Conservation (phyloP, 2,329 filamentous ascomycete genomes). For the Fusarium sp. region DNA sequence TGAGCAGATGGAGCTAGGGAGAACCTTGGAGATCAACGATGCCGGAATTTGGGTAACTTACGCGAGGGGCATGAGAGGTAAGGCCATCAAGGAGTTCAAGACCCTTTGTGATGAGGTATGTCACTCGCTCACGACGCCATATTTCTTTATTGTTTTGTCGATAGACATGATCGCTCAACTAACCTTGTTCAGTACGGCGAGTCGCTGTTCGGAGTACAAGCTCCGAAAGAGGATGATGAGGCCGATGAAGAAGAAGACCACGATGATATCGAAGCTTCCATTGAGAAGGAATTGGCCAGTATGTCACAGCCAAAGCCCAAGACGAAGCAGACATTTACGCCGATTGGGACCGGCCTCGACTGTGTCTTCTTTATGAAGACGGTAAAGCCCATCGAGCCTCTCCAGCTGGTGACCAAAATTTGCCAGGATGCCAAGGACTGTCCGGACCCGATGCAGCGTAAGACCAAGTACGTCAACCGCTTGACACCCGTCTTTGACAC, state of each 20-base stretch:
- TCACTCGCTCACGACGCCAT: background rate
- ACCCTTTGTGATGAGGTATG: conserved; percentile 73
- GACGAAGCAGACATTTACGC: conserved; percentile 62
- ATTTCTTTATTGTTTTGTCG: background rate
- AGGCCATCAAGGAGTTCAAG: conserved; percentile 75
- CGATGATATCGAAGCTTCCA: conserved; percentile 78
- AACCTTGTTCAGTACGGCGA: conserved; percentile 69
- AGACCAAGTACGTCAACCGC: conserved; percentile 69
- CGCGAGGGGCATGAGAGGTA: conserved; percentile 75
- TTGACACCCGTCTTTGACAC: conserved; percentile 64
- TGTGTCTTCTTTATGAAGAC: conserved; percentile 73
- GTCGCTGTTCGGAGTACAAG: conserved; percentile 66
- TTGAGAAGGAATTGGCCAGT: conserved; percentile 76
- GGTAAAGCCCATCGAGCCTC: conserved; percentile 65
- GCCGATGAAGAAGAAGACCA: conserved; percentile 54
- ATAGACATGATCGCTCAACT: conserved; percentile 14
- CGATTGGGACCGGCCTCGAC: conserved; percentile 67
- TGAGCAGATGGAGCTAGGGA: conserved; percentile 56
- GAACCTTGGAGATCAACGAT: conserved; percentile 73
- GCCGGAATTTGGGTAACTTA: conserved; percentile 83
- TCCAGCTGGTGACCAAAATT: conserved; percentile 64
- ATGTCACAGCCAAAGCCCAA: conserved; percentile 57
- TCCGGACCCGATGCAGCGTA: conserved; percentile 56
- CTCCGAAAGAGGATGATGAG: conserved; percentile 49
- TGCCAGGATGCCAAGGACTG: conserved; percentile 64